A percentile compares a stretch with the other conserved stretches of the same genome.
Conservation (phyloP, 352 stramenopile species). For the Blastocystis sp. region DNA sequence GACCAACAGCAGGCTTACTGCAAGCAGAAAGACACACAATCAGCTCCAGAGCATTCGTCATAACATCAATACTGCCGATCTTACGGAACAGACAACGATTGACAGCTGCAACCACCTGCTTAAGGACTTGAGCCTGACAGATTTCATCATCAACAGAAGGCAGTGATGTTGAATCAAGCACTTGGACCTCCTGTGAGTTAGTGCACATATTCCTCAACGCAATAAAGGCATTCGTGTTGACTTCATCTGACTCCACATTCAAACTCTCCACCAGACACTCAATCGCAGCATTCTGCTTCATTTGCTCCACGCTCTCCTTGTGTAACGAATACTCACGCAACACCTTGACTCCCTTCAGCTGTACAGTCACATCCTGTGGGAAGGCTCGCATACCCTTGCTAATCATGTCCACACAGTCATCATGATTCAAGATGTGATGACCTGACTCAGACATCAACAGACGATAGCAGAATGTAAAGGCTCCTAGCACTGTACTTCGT, state of each 20-base stretch:
- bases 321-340: constrained; percentile 61
- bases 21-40: constrained; percentile 62
- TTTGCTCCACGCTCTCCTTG: constrained; percentile 28
- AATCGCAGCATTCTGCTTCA: constrained; percentile 35
- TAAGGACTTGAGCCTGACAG: constrained; percentile 28
- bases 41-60: constrained; percentile 63
- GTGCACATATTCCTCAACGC: constrained; percentile 63
- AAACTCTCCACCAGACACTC: constrained; percentile 28
- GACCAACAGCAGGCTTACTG: constrained; percentile 23
- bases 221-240: constrained; percentile 55
- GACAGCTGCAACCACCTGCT: constrained; percentile 27
- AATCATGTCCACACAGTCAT: constrained; percentile 47
- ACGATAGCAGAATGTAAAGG: constrained; percentile 62
- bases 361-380: constrained; percentile 4
- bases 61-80: constrained; percentile 1
- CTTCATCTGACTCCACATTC: constrained; percentile 42
- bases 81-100: constrained; percentile 8
- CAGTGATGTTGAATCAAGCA: constrained; percentile 53
- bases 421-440: constrained; percentile 44
- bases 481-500: constrained; percentile 34
- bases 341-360: constrained; percentile 58
- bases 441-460: constrained; percentile 47
- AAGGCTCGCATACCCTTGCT: not conserved
- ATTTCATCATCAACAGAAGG: constrained; percentile 51
- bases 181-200: constrained; percentile 58